Conservation (phyloP, 23 red algal genomes). For the Cyanidioschyzon merolae region DNA sequence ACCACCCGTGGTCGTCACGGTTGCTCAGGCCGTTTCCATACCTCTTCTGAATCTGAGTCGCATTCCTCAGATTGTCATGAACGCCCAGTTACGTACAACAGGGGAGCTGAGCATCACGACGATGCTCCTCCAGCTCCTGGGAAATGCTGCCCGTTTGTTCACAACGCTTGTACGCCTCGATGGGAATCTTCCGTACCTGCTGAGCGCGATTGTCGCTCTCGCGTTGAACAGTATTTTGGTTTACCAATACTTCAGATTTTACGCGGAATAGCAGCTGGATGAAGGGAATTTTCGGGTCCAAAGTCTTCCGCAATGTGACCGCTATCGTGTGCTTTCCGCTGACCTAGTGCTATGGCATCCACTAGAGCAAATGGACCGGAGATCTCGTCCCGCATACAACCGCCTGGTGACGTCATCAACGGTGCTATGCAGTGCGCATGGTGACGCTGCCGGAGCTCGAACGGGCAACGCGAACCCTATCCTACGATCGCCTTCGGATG, state of each 20-base stretch:
- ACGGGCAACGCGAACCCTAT: too few relatives aligned
- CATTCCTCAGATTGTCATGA: conserved; percentile 71
- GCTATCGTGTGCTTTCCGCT: too few relatives aligned
- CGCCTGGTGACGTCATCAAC: too few relatives aligned
- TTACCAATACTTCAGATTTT: neutral
- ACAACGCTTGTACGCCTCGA: conserved; percentile 82
- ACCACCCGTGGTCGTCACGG: conserved; percentile 27
- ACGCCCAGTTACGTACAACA: conserved; percentile 40
- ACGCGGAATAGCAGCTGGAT: neutral
- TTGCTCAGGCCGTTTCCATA: conserved; percentile 60
- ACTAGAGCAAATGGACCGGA: too few relatives aligned
- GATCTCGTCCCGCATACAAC: too few relatives aligned
- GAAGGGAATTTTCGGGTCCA: too few relatives aligned
- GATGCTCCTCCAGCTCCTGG: conserved; percentile 57
- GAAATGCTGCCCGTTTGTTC: conserved; percentile 86
- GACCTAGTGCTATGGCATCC: too few relatives aligned
- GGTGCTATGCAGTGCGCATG: too few relatives aligned
- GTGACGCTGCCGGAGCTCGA: too few relatives aligned
- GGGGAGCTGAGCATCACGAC: conserved; percentile 79
- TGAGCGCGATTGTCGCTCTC: neutral
- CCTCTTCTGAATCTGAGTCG: conserved; percentile 63
- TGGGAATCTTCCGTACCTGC: neutral
- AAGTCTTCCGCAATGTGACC: too few relatives aligned
- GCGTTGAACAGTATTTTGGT: neutral
- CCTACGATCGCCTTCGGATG: too few relatives aligned